Evolutionary conservation across 2,329 filamentous ascomycete genomes (phyloP).

Genomic region (Colletotrichum incanum): DNA sequence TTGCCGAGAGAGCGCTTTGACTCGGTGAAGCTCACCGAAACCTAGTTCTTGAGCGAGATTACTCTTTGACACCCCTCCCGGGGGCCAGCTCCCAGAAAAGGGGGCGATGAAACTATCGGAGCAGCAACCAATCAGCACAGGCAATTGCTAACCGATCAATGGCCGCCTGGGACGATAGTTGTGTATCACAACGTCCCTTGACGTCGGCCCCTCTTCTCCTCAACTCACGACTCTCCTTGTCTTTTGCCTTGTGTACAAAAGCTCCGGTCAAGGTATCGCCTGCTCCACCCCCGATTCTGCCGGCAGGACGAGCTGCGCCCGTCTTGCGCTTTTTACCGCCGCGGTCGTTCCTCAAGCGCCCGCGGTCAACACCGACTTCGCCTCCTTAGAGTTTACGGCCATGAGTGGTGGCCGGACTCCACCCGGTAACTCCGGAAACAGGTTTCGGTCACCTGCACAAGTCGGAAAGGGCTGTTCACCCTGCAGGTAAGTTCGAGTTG

Average conservation of each 20-base stretch:
- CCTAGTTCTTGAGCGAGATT: neutral
- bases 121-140: slow-evolving; percentile 4
- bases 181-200: neutral
- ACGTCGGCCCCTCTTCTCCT: slow-evolving; percentile 3
- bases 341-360: neutral
- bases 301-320: neutral
- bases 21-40: slow-evolving; percentile 9
- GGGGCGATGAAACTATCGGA: slow-evolving; percentile 7
- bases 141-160: neutral
- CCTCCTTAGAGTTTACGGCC: neutral
- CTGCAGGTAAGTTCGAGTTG: slow-evolving; percentile 34
- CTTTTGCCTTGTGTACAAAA: neutral
- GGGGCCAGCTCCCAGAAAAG: neutral
- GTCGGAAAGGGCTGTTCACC: slow-evolving; percentile 27
- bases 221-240: neutral
- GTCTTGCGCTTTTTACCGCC: neutral
- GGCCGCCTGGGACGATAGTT: neutral
- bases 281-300: neutral
- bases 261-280: neutral
- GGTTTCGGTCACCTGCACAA: neutral
- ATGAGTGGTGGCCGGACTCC: slow-evolving; percentile 11
- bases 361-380: neutral
- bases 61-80: neutral
- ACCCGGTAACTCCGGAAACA: slow-evolving; percentile 1
- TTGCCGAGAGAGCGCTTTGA: neutral